phyloP scores from a whole-genome alignment of 2,329 filamentous ascomycete genomes.

The Emericellopsis atlantica region DNA sequence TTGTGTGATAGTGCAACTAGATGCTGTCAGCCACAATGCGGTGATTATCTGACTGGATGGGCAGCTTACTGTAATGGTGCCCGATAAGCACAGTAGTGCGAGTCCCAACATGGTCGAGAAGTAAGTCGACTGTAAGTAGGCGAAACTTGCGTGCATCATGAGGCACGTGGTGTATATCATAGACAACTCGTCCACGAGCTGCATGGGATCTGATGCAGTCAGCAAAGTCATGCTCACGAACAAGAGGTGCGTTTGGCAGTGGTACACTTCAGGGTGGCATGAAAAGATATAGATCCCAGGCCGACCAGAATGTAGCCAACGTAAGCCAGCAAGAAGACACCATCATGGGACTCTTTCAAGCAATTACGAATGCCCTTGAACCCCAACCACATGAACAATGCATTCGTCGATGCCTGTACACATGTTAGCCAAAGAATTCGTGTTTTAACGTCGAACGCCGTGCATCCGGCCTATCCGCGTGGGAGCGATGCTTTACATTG shows the following conservation, averaged over 20 bases:
- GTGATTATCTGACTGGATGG: background rate
- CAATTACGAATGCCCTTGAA: slow-evolving; percentile 65
- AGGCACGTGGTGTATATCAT: slow-evolving; percentile 49
- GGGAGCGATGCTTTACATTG: slow-evolving; percentile 31
- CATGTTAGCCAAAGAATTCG: no score
- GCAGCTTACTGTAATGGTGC: slow-evolving; percentile 62
- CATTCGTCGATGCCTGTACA: slow-evolving; percentile 61
- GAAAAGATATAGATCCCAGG: slow-evolving; percentile 42
- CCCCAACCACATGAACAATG: slow-evolving; percentile 69
- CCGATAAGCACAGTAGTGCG: slow-evolving; percentile 39
- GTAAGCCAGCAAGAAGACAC: slow-evolving; percentile 58
- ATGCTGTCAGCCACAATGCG: background rate
- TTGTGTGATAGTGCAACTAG: slow-evolving; percentile 54
- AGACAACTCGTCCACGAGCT: slow-evolving; percentile 45
- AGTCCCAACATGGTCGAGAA: slow-evolving; percentile 43
- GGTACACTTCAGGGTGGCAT: slow-evolving; percentile 41
- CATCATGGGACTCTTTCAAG: slow-evolving; percentile 57
- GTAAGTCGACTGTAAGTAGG: slow-evolving; percentile 44
- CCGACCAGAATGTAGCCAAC: slow-evolving; percentile 41
- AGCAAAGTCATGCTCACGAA: background rate
- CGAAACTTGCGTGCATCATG: slow-evolving; percentile 56
- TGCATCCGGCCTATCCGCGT: background rate
- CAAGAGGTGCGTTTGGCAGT: slow-evolving; percentile 7
- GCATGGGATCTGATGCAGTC: slow-evolving; percentile 37
- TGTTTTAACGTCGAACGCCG: no score